Conservation (phyloP, 1,284 basidiomycete genomes). For the Schizopora paradoxa region DNA sequence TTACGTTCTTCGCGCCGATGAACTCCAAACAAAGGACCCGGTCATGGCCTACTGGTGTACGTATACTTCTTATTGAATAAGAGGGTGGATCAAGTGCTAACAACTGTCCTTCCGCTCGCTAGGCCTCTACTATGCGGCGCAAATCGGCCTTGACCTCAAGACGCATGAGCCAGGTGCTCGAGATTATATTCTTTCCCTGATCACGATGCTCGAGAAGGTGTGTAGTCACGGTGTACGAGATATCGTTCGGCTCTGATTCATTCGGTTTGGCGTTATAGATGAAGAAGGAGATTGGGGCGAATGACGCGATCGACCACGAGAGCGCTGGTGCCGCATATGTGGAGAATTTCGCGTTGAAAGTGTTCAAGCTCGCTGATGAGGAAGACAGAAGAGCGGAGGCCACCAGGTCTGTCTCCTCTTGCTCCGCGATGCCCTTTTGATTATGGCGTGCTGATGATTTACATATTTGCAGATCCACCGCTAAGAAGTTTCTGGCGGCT, state of each 20-base stretch:
- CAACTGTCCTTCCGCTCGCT: conserved; percentile 17
- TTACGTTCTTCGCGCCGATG: conserved; percentile 86
- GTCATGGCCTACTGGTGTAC: conserved; percentile 93
- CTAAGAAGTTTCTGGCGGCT: conserved; percentile 84
- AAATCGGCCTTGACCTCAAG: conserved; percentile 75
- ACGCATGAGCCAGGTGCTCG: conserved; percentile 57
- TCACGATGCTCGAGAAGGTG: conserved; percentile 72
- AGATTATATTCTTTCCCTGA: conserved; percentile 66
- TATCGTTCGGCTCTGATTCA: neutral
- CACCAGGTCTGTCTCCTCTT: conserved; percentile 49
- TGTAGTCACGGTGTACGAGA: conserved; percentile 20
- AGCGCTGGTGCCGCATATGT: conserved; percentile 81
- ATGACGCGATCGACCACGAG: conserved; percentile 84
- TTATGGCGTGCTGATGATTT: neutral
- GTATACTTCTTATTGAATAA: conserved; percentile 26
- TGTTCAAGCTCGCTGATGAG: conserved; percentile 87
- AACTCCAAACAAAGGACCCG: conserved; percentile 77
- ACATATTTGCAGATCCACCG: conserved; percentile 56
- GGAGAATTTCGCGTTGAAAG: conserved; percentile 88
- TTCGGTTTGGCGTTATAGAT: conserved; percentile 37
- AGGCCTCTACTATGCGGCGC: conserved; percentile 89
- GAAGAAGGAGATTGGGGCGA: conserved; percentile 69
- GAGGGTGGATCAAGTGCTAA: conserved; percentile 11
- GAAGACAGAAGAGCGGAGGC: conserved; percentile 78
- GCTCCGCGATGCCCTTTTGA: conserved; percentile 4